Evolutionary conservation across 345 rosid species (phyloP).

Genomic region (Punica granatum): DNA sequence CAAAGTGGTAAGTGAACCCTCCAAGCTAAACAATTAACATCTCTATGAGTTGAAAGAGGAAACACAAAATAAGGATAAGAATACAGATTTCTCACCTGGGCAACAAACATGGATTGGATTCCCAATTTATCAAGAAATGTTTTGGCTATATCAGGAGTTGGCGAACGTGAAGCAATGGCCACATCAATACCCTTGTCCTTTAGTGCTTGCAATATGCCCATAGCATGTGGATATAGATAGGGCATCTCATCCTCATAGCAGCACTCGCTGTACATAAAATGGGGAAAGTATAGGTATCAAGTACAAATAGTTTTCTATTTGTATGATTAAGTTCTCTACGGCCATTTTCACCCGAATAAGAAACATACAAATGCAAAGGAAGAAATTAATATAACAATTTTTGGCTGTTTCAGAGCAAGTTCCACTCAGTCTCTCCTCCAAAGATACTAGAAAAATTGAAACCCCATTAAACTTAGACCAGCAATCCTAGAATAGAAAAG

Average conservation of each 20-base stretch:
- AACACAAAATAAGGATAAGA: not conserved
- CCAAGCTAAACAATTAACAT: not conserved
- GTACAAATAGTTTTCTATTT: not conserved
- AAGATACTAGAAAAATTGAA: not conserved
- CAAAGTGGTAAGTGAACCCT: not conserved
- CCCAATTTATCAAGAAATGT: conserved; percentile 58
- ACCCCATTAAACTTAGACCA: not conserved
- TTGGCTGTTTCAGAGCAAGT: not conserved
- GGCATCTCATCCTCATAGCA: conserved; percentile 45
- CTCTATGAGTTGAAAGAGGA: not conserved
- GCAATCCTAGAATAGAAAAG: not conserved
- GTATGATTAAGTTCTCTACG: not conserved
- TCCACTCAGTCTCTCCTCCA: not conserved
- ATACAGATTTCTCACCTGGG: conserved; percentile 46
- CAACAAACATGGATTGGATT: conserved; percentile 44
- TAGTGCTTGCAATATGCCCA: conserved; percentile 53
- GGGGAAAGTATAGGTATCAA: not conserved
- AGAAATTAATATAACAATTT: not conserved
- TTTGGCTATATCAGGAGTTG: conserved; percentile 61
- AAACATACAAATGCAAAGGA: not conserved
- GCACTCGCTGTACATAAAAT: conserved; percentile 2
- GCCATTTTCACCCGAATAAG: not conserved
- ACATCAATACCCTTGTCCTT: conserved; percentile 66
- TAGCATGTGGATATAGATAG: conserved; percentile 66
- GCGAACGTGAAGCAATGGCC: conserved; percentile 82